Conservation (phyloP, 148 eudicot genomes). For the Oxyria digyna region DNA sequence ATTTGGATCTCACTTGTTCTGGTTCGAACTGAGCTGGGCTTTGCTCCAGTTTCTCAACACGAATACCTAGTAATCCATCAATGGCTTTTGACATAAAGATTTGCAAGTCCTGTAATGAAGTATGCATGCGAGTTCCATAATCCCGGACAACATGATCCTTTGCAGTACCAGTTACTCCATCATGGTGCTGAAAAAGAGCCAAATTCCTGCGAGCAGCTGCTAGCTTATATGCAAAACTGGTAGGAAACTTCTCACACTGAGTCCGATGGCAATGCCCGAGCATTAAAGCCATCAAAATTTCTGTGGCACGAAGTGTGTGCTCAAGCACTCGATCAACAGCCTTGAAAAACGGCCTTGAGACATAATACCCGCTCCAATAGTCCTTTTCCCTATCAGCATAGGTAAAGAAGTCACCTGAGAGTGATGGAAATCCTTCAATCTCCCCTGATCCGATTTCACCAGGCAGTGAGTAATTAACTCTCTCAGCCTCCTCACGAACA, state of each 20-base stretch:
- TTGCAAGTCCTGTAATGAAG: conserved; percentile 79
- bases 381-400: conserved; percentile 87
- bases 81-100: conserved; percentile 95
- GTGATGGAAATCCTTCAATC: conserved; percentile 82
- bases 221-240: conserved; percentile 69
- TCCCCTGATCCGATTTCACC: conserved; percentile 81
- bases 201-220: conserved; percentile 93
- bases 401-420: conserved; percentile 94
- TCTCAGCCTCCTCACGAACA: conserved; percentile 81
- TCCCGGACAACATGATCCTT: conserved; percentile 90
- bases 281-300: conserved; percentile 76
- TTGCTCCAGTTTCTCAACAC: conserved; percentile 73
- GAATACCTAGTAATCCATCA: conserved; percentile 72
- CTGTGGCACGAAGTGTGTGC: conserved; percentile 87
- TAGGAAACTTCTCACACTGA: conserved; percentile 80
- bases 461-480: conserved; percentile 74
- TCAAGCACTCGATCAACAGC: conserved; percentile 93
- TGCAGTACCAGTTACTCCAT: conserved; percentile 98
- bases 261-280: conserved; percentile 70
- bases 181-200: conserved; percentile 99
- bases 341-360: conserved; percentile 93
- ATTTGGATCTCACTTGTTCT: conserved; percentile 64
- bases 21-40: conserved; percentile 69
- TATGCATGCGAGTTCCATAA: conserved; percentile 90
- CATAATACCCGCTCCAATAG: conserved; percentile 99